phyloP scores from a whole-genome alignment of 2,329 filamentous ascomycete species.

The Pseudogymnoascus sp. region DNA sequence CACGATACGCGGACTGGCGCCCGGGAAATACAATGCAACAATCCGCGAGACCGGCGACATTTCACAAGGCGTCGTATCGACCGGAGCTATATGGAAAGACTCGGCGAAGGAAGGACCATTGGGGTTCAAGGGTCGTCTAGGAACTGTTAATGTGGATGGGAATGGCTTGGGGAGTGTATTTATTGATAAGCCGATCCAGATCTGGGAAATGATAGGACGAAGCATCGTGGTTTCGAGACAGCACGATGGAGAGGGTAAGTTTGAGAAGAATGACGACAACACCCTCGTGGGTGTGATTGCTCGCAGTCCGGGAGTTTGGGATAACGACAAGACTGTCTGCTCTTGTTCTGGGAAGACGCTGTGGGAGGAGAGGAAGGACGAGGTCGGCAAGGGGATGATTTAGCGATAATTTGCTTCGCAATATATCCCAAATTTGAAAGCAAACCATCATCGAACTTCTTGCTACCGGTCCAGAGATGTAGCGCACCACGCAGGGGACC shows the following conservation, averaged over 20 bases:
- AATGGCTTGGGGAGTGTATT: slow-evolving; percentile 74
- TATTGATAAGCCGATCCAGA: slow-evolving; percentile 71
- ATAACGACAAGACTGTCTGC: slow-evolving; percentile 97
- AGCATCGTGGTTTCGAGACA: slow-evolving; percentile 76
- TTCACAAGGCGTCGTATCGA: slow-evolving; percentile 71
- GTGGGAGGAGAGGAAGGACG: slow-evolving; percentile 92
- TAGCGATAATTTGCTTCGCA: slow-evolving; percentile 37
- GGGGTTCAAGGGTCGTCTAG: slow-evolving; percentile 57
- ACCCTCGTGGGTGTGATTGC: slow-evolving; percentile 92
- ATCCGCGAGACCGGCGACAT: slow-evolving; percentile 85
- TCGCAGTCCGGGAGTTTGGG: slow-evolving; percentile 94
- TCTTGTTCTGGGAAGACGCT: slow-evolving; percentile 97
- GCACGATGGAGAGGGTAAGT: slow-evolving; percentile 50
- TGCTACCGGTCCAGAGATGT: too few species aligned
- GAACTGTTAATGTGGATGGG: slow-evolving; percentile 66
- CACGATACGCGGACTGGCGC: slow-evolving; percentile 72
- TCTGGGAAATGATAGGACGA: slow-evolving; percentile 95
- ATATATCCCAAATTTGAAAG: not conserved
- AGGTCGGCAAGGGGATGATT: slow-evolving; percentile 84
- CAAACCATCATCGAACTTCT: too few species aligned
- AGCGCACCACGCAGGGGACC: too few species aligned
- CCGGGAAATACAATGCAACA: slow-evolving; percentile 76
- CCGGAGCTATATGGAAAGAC: slow-evolving; percentile 70
- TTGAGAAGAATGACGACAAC: slow-evolving; percentile 68
- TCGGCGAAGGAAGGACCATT: slow-evolving; percentile 31